Base-by-base conservation (phyloP, 2,329 filamentous ascomycete genomes). In the Camillea tinctor region DNA sequence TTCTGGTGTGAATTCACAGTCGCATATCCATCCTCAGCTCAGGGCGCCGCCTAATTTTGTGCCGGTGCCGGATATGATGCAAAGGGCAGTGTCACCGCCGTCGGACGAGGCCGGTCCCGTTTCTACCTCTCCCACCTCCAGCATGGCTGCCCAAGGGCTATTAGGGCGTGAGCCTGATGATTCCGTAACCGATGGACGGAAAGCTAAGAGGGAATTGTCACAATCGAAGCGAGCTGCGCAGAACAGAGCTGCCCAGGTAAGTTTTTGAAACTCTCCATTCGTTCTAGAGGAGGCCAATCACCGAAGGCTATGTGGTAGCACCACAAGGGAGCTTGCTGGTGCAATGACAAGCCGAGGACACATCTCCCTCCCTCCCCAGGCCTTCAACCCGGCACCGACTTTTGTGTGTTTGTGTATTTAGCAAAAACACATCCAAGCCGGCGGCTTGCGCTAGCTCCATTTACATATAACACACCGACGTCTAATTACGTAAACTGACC, bases 221-320 rank as follows among this genome's bases (percentile, higher is more conserved):
- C 95, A 93, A 51, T 97, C 93, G 44, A 99, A 98, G 80, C 90
- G 95, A 67, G 95, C 95, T 24, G 95, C 95, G 9, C 95, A 99
- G 74, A 99, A 99, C 73, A 84, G 95, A 74, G 95, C 94, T 69
- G 95, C 95, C 57, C 95, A 99, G 88, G 95, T 97, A 84, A 72
- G 88, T 74, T 36, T 74, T 36, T 20, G 52, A 57, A 53, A 52
- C 50, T 57, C 59, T 66, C 55, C 56, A 55, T 44, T 59, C 17
- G 52, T 23, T 15, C 3, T 9, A 9, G 6, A 15, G n/a, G 6
- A 44, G 36, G 15, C 36, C 36, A 44, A 44, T 64, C 62, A 52
- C 61, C 54, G 58, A 63, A 68, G 63, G 67, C 68, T 24, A 44
- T 44, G 36, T 44, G 36, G 36, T 44, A 44, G 36, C 17, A n/a